Percentiles rank a stretch among this genome's conserved stretches.
Conservation (phyloP, 2,329 filamentous ascomycete genomes). For the Verticillium albo-atrum region DNA sequence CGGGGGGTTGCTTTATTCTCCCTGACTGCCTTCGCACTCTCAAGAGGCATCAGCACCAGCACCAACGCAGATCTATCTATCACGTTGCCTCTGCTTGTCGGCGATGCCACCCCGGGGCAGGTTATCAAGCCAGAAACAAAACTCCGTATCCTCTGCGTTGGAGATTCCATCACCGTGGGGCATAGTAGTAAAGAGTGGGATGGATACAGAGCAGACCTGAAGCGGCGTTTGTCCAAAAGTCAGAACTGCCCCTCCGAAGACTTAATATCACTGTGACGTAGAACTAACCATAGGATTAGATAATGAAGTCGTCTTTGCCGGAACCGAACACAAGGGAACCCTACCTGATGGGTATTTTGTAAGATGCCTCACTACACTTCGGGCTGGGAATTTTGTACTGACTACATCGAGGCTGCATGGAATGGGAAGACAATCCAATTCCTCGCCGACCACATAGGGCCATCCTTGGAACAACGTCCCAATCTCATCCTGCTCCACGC, state of each 20-base stretch:
- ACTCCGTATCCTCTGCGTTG: slow-evolving; percentile 29
- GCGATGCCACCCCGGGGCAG: not conserved
- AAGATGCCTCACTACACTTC: too few species aligned
- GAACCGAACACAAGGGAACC: slow-evolving; percentile 18
- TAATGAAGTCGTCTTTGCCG: slow-evolving; percentile 26
- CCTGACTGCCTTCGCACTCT: not conserved
- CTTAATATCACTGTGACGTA: not conserved
- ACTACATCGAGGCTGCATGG: slow-evolving; percentile 24
- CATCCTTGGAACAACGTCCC: slow-evolving; percentile 27
- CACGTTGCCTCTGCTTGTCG: not conserved
- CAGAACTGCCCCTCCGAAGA: slow-evolving; percentile 1
- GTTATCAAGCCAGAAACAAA: slow-evolving; percentile 19
- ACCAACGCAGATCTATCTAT: not conserved
- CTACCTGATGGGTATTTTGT: slow-evolving; percentile 29
- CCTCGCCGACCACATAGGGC: slow-evolving; percentile 23
- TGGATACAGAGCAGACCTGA: slow-evolving; percentile 25
- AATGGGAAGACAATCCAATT: slow-evolving; percentile 30
- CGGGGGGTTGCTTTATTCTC: not conserved
- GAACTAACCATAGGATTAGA: not conserved
- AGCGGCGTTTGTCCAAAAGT: slow-evolving; percentile 20
- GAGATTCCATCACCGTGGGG: slow-evolving; percentile 32
- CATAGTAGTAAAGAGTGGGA: slow-evolving; percentile 26
- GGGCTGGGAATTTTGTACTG: not conserved
- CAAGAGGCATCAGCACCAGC: not conserved
- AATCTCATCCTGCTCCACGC: slow-evolving; percentile 31